Conservation (phyloP, 352 stramenopile genomes). For the Phytopythium oedochilum region DNA sequence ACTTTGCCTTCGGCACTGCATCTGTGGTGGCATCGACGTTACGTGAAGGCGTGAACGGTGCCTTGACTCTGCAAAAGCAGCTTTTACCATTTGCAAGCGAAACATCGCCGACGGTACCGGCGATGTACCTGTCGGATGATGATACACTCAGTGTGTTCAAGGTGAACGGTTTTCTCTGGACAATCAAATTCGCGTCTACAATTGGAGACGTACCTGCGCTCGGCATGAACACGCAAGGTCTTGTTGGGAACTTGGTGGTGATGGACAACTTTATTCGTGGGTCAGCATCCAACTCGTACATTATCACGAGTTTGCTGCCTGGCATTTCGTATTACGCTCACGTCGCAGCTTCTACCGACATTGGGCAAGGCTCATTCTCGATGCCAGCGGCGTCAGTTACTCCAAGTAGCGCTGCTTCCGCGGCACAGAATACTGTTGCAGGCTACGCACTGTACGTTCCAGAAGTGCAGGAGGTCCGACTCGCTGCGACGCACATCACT, state of each 20-base stretch:
- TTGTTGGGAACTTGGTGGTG: conserved; percentile 28
- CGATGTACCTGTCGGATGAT: conserved; percentile 31
- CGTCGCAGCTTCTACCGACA: conserved; percentile 50
- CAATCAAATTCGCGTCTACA: conserved; percentile 74
- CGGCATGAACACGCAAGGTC: conserved; percentile 11
- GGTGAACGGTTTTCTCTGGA: conserved; percentile 78
- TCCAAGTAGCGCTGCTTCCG: conserved; percentile 38
- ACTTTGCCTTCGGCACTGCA: conserved; percentile 20
- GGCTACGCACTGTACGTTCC: conserved; percentile 52
- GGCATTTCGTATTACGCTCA: conserved; percentile 68
- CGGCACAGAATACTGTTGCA: conserved; percentile 44
- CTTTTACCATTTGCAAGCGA: conserved; percentile 50
- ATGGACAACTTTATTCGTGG: conserved; percentile 37
- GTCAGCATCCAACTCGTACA: conserved; percentile 29
- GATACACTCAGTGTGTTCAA: conserved; percentile 54
- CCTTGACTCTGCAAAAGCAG: conserved; percentile 21
- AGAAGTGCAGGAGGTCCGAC: conserved; percentile 67
- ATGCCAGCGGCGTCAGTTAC: conserved; percentile 20
- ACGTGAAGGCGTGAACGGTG: conserved; percentile 23
- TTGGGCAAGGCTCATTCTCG: conserved; percentile 49
- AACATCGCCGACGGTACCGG: conserved; percentile 13
- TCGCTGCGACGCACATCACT: conserved; percentile 57
- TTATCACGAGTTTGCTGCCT: conserved; percentile 44
- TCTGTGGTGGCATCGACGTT: conserved; percentile 27
- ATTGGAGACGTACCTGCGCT: conserved; percentile 61